phyloP scores from a whole-genome alignment of 1,139 yeast genomes.

The Candida sp. region DNA sequence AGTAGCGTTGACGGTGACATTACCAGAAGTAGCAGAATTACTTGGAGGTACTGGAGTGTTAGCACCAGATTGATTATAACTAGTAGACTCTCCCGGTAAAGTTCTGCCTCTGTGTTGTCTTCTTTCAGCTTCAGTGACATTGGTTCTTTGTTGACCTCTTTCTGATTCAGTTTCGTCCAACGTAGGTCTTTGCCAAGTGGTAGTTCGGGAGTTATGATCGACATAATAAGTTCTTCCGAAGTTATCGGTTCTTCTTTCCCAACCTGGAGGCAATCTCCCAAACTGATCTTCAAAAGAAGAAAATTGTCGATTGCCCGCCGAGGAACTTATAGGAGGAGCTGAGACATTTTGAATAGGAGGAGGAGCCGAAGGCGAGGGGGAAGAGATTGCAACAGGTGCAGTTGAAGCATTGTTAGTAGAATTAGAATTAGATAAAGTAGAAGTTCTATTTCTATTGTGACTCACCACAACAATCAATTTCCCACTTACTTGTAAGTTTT shows the following conservation, averaged over 20 bases:
- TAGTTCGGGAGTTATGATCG: conserved; percentile 95
- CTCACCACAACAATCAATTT: conserved; percentile 78
- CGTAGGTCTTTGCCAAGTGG: conserved; percentile 98
- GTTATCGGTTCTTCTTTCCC: conserved; percentile 98
- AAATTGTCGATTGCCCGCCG: conserved; percentile 52
- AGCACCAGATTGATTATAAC: conserved; percentile 7
- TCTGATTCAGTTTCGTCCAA: conserved; percentile 66
- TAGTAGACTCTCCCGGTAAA: conserved; percentile 70
- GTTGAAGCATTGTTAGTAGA: conserved; percentile 9
- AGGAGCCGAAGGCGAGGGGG: conserved; percentile 4
- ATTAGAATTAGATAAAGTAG: conserved; percentile 9
- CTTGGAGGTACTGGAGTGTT: conserved; percentile 14
- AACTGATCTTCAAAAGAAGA: conserved; percentile 96
- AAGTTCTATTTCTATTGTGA: conserved; percentile 22
- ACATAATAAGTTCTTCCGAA: conserved; percentile 97
- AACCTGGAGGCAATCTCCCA: conserved; percentile 96
- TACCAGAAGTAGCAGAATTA: conserved; percentile 34
- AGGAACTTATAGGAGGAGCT: conserved; percentile 12
- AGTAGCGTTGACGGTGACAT: conserved; percentile 43
- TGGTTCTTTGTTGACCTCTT: conserved; percentile 57
- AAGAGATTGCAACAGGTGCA: conserved; percentile 6
- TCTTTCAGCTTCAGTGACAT: conserved; percentile 80
- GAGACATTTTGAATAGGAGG: conserved; percentile 5
- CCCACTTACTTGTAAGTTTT: conserved; percentile 89
- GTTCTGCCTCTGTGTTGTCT: conserved; percentile 91